Evolutionary conservation across 257 asterid species (phyloP).

Genomic region (Nicotiana otophora): DNA sequence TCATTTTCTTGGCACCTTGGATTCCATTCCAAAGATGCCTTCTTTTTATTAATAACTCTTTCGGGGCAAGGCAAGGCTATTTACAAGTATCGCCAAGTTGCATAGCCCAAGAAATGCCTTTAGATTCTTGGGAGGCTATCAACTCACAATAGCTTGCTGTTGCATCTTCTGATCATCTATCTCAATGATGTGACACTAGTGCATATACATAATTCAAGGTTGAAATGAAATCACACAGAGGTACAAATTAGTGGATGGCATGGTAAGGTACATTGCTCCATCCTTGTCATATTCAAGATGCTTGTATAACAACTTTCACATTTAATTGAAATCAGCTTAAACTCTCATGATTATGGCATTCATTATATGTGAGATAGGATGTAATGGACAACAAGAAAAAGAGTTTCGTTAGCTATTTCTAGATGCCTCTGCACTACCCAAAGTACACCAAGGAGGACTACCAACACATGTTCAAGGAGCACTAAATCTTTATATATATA

Average conservation of each 20-base stretch:
- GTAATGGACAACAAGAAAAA: not conserved
- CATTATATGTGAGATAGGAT: not conserved
- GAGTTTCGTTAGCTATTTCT: not conserved
- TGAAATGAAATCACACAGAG: not conserved
- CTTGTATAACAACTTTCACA: not conserved
- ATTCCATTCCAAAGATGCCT: too few relatives aligned
- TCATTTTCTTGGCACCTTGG: too few relatives aligned
- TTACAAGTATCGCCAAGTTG: too few relatives aligned
- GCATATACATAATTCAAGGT: not conserved
- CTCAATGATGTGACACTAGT: not conserved
- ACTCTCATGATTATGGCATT: not conserved
- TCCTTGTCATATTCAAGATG: constrained; percentile 4
- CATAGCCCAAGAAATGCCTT: too few relatives aligned
- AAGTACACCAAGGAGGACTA: constrained; percentile 10
- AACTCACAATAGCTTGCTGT: too few relatives aligned
- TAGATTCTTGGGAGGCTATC: too few relatives aligned
- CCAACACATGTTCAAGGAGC: not conserved
- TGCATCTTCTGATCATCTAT: too few relatives aligned
- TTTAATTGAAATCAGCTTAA: not conserved
- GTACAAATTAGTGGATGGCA: not conserved
- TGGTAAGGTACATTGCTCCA: not conserved
- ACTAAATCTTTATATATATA: too few relatives aligned
- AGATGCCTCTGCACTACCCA: constrained; percentile 9
- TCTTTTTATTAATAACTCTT: too few relatives aligned
- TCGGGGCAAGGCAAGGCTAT: too few relatives aligned